Conservation (phyloP, 371 early-diverging fungal genomes). For the Mucor mucedo region DNA sequence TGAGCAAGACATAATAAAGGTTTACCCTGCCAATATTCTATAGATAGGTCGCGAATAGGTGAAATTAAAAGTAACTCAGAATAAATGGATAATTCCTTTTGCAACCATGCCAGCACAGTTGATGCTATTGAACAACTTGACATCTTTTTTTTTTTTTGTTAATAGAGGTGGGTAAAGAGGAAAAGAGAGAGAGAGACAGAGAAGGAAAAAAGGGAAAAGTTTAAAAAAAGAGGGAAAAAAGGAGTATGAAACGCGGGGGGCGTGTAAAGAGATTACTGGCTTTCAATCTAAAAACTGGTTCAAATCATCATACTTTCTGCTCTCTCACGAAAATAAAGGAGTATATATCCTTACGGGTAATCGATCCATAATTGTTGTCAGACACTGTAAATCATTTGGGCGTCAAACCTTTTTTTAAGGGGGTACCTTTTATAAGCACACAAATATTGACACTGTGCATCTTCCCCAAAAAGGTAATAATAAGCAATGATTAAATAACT, state of each 20-base stretch:
- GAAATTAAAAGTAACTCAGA: conserved; percentile 31
- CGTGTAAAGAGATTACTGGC: conserved; percentile 5
- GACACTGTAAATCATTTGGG: no score
- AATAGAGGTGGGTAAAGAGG: background rate
- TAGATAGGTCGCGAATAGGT: conserved; percentile 19
- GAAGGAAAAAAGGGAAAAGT: background rate
- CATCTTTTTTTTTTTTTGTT: background rate
- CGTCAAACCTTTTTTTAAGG: background rate
- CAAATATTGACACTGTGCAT: background rate
- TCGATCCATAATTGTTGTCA: background rate
- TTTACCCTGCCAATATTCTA: conserved; percentile 17
- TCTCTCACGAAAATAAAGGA: background rate
- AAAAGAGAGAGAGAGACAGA: background rate
- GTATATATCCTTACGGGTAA: background rate
- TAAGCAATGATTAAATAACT: no score
- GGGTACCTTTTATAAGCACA: background rate
- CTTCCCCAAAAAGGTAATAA: background rate
- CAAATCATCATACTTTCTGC: background rate
- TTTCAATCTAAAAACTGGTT: conserved; percentile 6
- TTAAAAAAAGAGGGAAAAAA: background rate
- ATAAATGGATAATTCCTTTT: conserved; percentile 37
- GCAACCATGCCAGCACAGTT: conserved; percentile 53
- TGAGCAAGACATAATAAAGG: conserved; percentile 41
- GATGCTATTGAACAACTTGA: background rate
- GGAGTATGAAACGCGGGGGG: conserved; percentile 17